Percentiles rank a stretch among this genome's conserved stretches.
These are phyloP conservation scores for Avena atlantica DNA, from an alignment of 176 grass and related monocot genomes.

Conservation along the genomic window DNA sequence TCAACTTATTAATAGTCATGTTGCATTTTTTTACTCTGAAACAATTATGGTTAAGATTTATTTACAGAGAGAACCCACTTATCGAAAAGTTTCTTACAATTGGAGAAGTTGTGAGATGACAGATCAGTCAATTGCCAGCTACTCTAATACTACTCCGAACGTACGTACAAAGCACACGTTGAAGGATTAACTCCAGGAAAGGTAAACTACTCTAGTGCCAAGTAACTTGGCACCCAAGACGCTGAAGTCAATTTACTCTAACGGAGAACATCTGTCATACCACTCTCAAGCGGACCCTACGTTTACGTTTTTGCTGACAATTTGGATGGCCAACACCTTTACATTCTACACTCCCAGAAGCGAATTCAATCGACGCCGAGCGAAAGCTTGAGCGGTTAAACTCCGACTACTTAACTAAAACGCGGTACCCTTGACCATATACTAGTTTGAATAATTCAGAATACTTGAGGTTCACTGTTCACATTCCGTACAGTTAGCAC, in stretches of 20 bases:
- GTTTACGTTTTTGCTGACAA: not conserved
- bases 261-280: not conserved
- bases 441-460: not conserved
- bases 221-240: not conserved
- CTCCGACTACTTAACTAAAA: not conserved
- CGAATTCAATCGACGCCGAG: not conserved
- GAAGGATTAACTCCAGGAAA: not conserved
- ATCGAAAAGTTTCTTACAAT: too few relatives aligned
- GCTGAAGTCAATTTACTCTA: not conserved
- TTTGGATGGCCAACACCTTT: not conserved
- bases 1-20: too few relatives aligned
- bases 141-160: too few relatives aligned
- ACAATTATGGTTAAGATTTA: too few relatives aligned
- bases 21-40: too few relatives aligned
- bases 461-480: not conserved
- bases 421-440: not conserved
- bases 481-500: not conserved
- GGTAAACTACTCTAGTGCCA: not conserved
- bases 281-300: not conserved
- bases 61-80: too few relatives aligned
- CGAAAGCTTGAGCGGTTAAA: slow-evolving; percentile 8
- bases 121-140: too few relatives aligned
- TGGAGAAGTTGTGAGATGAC: too few relatives aligned
- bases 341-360: not conserved
- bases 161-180: too few relatives aligned